A percentile compares a stretch with the other conserved stretches of the same genome.
Evolutionary conservation across 768 basidiomycete species (phyloP).

Genomic region (Russula foetens): DNA sequence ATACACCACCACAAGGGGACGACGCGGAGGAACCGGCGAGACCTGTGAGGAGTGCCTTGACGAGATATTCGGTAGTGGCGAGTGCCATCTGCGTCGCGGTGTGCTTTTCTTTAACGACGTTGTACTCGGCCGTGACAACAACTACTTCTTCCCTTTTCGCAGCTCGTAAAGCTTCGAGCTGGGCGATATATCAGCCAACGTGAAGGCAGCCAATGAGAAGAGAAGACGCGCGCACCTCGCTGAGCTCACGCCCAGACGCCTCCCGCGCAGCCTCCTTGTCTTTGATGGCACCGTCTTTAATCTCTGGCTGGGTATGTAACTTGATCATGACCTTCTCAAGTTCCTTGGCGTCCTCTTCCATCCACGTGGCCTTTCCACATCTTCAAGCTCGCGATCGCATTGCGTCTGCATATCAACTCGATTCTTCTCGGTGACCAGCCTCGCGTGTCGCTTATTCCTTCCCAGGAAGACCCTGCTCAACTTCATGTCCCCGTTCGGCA

Average conservation of each 20-base stretch:
- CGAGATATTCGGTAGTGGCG: conserved; percentile 73
- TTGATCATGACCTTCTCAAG: conserved; percentile 78
- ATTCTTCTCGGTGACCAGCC: conserved; percentile 58
- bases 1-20: conserved; percentile 71
- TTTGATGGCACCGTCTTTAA: conserved; percentile 62
- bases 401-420: conserved; percentile 57
- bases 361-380: conserved; percentile 83
- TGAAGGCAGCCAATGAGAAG: background rate
- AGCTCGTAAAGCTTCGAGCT: conserved; percentile 53
- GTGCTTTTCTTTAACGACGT: conserved; percentile 61
- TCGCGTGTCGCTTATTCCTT: conserved; percentile 47
- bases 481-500: conserved; percentile 41
- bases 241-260: conserved; percentile 44
- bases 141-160: conserved; percentile 56
- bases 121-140: conserved; percentile 45
- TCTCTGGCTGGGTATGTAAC: conserved; percentile 75
- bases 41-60: conserved; percentile 91
- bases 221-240: conserved; percentile 41
- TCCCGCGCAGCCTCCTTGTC: conserved; percentile 66
- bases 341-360: conserved; percentile 73
- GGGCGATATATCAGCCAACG: background rate
- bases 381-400: conserved; percentile 77
- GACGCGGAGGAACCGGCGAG: conserved; percentile 57
- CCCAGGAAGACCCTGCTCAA: conserved; percentile 37
- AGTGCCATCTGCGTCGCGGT: conserved; percentile 51